A percentile compares a stretch with the other conserved stretches of the same genome.
Evolutionary conservation across 441 rosid genomes (phyloP).

Genomic region (Populus hybrid): DNA sequence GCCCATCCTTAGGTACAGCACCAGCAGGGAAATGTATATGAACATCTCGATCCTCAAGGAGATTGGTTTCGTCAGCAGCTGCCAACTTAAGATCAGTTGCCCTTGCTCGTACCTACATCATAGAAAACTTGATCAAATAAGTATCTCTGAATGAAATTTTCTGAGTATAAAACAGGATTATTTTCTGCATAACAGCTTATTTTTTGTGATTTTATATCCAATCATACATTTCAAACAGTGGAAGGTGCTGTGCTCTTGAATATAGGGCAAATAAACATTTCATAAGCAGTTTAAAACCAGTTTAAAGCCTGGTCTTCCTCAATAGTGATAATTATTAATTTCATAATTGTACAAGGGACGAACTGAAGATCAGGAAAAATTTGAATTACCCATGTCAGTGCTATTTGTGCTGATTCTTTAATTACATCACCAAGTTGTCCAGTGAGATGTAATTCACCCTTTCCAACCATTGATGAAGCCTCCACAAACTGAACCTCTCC

Average conservation of each 20-base stretch:
- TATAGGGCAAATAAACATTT: background rate
- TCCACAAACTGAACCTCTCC: slow-evolving; percentile 99
- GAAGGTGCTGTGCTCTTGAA: background rate
- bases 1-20: slow-evolving; percentile 98
- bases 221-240: background rate
- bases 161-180: slow-evolving; percentile 1
- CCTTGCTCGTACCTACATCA: slow-evolving; percentile 79
- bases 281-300: background rate
- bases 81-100: slow-evolving; percentile 75
- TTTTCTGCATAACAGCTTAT: background rate
- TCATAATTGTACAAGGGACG: background rate
- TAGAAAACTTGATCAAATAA: background rate
- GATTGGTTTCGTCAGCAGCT: slow-evolving; percentile 54
- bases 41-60: slow-evolving; percentile 85
- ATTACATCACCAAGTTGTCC: slow-evolving; percentile 99
- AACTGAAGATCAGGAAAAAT: slow-evolving; percentile 11
- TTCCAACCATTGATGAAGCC: slow-evolving; percentile 87
- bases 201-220: background rate
- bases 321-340: background rate
- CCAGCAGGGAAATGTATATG: slow-evolving; percentile 99
- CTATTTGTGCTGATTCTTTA: slow-evolving; percentile 97
- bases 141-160: background rate
- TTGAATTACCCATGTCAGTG: slow-evolving; percentile 90
- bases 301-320: background rate
- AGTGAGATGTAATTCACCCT: slow-evolving; percentile 92